phyloP scores from a whole-genome alignment of 208 protist genomes.

The Endotrypanum monterogeii region DNA sequence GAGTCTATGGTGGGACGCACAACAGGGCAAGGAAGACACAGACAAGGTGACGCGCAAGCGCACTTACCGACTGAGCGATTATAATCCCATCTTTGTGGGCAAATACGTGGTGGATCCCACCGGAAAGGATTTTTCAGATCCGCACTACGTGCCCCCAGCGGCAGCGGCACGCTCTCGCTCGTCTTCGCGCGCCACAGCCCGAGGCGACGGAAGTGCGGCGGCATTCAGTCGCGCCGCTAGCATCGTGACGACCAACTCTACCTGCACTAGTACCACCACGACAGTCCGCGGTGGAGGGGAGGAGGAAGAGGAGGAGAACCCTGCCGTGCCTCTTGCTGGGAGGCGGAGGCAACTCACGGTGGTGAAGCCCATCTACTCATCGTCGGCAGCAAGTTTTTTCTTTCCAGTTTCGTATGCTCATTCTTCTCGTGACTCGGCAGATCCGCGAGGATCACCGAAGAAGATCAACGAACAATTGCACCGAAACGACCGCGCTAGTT shows the following conservation, averaged over 20 bases:
- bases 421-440: slow-evolving; percentile 29
- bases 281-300: slow-evolving; percentile 14
- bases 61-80: slow-evolving; percentile 52
- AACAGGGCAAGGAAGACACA: slow-evolving; percentile 46
- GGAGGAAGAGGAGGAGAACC: slow-evolving; percentile 24
- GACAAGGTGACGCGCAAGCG: slow-evolving; percentile 49
- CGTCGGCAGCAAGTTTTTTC: slow-evolving; percentile 70
- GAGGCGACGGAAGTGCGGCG: slow-evolving; percentile 3
- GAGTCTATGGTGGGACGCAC: slow-evolving; percentile 64
- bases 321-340: slow-evolving; percentile 7
- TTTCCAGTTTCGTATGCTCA: slow-evolving; percentile 73
- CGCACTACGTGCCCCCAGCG: slow-evolving; percentile 46
- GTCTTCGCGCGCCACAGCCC: slow-evolving; percentile 16
- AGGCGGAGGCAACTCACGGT: slow-evolving; percentile 45
- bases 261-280: slow-evolving; percentile 19
- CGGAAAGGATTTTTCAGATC: slow-evolving; percentile 80
- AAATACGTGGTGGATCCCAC: slow-evolving; percentile 77
- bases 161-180: slow-evolving; percentile 19
- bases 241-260: slow-evolving; percentile 16
- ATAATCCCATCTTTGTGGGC: slow-evolving; percentile 57
- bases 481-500: slow-evolving; percentile 55
- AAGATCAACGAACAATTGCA: slow-evolving; percentile 72
- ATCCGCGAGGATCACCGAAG: slow-evolving; percentile 45
- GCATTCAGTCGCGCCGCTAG: slow-evolving; percentile 17
- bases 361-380: slow-evolving; percentile 57